Percentiles rank a stretch among this genome's conserved stretches.
These are phyloP conservation scores for Stropharia rugosoannulata DNA, from an alignment of 768 basidiomycete species.

Conservation along the genomic window DNA sequence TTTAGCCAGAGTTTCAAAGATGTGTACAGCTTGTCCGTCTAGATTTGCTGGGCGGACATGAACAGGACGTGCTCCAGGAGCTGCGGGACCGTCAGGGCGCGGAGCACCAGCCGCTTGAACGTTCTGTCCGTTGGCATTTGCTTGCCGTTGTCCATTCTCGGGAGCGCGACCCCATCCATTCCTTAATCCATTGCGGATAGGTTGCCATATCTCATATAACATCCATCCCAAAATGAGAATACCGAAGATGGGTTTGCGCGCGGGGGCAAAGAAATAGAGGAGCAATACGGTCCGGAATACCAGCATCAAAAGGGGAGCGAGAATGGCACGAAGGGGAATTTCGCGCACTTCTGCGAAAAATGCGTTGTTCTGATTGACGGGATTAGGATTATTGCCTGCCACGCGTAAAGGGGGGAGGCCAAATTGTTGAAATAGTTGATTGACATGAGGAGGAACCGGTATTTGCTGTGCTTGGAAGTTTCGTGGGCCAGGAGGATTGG, in stretches of 20 bases:
- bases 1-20: slow-evolving; percentile 54
- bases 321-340: slow-evolving; percentile 63
- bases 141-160: slow-evolving; percentile 24
- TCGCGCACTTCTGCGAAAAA: slow-evolving; percentile 46
- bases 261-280: slow-evolving; percentile 76
- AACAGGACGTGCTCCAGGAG: slow-evolving; percentile 11
- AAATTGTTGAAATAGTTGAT: slow-evolving; percentile 61
- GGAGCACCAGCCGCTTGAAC: not conserved
- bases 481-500: slow-evolving; percentile 17
- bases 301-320: slow-evolving; percentile 70
- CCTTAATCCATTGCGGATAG: slow-evolving; percentile 48
- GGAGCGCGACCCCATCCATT: slow-evolving; percentile 36
- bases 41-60: slow-evolving; percentile 20
- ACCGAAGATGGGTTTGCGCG: slow-evolving; percentile 69
- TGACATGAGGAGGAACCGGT: slow-evolving; percentile 50
- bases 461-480: slow-evolving; percentile 26
- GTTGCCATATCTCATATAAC: slow-evolving; percentile 74
- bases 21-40: slow-evolving; percentile 30
- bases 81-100: slow-evolving; percentile 10
- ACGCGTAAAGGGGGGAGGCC: slow-evolving; percentile 55
- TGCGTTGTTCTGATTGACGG: slow-evolving; percentile 28
- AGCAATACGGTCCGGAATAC: slow-evolving; percentile 64
- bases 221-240: slow-evolving; percentile 68
- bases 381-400: slow-evolving; percentile 33
- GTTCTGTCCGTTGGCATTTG: slow-evolving; percentile 2